Base-by-base conservation (phyloP, 1,284 basidiomycete genomes). In the Ustilago xerochloae region DNA sequence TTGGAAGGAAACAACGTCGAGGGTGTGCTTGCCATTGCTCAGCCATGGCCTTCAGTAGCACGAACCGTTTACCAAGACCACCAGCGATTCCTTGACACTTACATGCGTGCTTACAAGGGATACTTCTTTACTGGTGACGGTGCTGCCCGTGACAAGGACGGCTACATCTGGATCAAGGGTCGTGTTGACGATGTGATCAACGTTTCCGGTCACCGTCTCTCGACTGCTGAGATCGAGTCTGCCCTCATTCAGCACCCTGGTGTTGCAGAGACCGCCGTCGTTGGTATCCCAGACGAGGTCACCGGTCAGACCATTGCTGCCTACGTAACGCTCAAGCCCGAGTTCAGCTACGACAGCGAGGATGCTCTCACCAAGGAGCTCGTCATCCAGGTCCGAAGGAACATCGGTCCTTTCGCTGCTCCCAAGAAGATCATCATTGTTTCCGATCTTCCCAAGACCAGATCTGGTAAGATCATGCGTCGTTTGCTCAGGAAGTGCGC, bases 101-200 rank as follows among this genome's bases (percentile, higher is more conserved):
- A 98, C 87, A 93, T 98, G 91, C 89, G 89, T 85, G 88, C 83
- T 6, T 85, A 84, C 88, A 77, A 80, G 59, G 80, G 93, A 20
- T 87, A 88, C 85, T 98, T 94, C 89, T 98, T 93, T 87, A 99
- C 95, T 20, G 96, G 97, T 35, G 97, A 99, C 81, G 95, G 95
- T 63, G 96, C 95, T 20, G 92, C 91, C 24, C 89, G 95, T 47
- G 97, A 99, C 85, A 90, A 92, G 81, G 91, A 99, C 81, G 96
- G 96, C 6, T 99, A 99, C 87, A 92, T 84, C 66, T 85, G 83
- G 84, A 98, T 99, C 87, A 95, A 94, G 86, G 96, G 96, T 54
- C 91, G 96, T 80, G 91, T 99, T 43, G 96, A 99, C 85, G 94
- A 93, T 91, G 82, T 86, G 29, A 85, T 86, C 80, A 81, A 91